These are phyloP conservation scores for Whalleya microplaca DNA, from an alignment of 2,329 filamentous ascomycete species.

Conservation along the genomic window DNA sequence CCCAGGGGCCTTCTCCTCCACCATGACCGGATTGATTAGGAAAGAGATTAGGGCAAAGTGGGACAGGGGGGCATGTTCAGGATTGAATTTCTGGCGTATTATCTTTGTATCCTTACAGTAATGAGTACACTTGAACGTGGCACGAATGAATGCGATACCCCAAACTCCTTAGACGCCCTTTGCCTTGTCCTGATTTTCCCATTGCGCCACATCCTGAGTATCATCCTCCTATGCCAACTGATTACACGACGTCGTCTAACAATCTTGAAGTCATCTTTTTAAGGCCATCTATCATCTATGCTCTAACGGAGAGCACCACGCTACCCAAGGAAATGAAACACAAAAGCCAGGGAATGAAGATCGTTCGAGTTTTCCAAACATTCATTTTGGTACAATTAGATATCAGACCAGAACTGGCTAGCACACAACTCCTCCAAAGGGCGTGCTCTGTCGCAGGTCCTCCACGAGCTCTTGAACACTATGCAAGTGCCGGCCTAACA, in stretches of 20 bases:
- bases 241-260: background rate
- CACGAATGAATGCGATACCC: constrained; percentile 15
- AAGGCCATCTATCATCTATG: no score
- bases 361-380: background rate
- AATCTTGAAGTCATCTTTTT: no score
- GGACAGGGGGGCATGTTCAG: constrained; percentile 4
- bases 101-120: constrained; percentile 14
- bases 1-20: constrained; percentile 2
- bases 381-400: background rate
- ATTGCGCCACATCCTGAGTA: constrained; percentile 14
- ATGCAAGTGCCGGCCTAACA: constrained; percentile 76
- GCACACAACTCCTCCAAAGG: constrained; percentile 59
- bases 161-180: constrained; percentile 15
- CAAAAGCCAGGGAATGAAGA: no score
- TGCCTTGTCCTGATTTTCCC: background rate
- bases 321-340: no score
- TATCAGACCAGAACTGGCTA: constrained; percentile 27
- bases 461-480: constrained; percentile 85
- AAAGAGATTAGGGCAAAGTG: background rate
- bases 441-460: constrained; percentile 78
- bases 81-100: constrained; percentile 23
- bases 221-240: constrained; percentile 4
- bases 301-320: no score
- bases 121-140: constrained; percentile 17
- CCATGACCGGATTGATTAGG: constrained; percentile 6